A percentile compares a stretch with the other conserved stretches of the same genome.
These are phyloP conservation scores for Dendryphion nanum DNA, from an alignment of 2,329 filamentous ascomycete genomes.

Conservation along the genomic window DNA sequence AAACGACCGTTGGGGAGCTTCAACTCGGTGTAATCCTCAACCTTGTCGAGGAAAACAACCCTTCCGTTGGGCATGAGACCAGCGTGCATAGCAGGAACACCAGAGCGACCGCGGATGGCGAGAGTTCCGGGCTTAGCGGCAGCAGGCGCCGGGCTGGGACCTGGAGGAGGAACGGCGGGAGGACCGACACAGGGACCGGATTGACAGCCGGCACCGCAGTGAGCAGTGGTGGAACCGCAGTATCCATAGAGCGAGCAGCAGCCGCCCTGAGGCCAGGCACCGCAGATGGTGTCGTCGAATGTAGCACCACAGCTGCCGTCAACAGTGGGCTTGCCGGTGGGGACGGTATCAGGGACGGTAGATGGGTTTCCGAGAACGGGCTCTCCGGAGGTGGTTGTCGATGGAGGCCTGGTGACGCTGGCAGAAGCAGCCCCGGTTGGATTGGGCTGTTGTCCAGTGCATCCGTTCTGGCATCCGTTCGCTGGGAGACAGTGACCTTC, in stretches of 20 bases:
- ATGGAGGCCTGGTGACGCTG: conserved; percentile 28
- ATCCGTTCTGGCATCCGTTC: conserved; percentile 43
- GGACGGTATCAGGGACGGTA: conserved; percentile 13
- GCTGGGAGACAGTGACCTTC: conserved; percentile 37
- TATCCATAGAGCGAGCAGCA: conserved; percentile 61
- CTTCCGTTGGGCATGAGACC: conserved; percentile 58
- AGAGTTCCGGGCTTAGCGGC: conserved; percentile 49
- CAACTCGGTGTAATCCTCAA: conserved; percentile 61
- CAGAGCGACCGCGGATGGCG: conserved; percentile 53
- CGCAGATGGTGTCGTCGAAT: conserved; percentile 52
- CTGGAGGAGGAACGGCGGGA: conserved; percentile 40
- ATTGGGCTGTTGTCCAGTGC: conserved; percentile 20
- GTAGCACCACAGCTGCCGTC: conserved; percentile 55
- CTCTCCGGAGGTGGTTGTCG: conserved; percentile 33
- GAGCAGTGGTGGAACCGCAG: conserved; percentile 49
- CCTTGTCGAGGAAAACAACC: conserved; percentile 62
- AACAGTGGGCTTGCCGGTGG: conserved; percentile 40
- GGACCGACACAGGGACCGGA: conserved; percentile 51
- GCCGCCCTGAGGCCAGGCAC: conserved; percentile 51
- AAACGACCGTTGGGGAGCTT: conserved; percentile 54
- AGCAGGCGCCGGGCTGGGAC: conserved; percentile 46
- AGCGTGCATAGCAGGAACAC: conserved; percentile 64
- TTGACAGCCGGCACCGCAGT: conserved; percentile 57
- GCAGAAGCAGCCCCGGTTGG: conserved; percentile 7
- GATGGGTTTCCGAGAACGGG: conserved; percentile 38